Conservation (phyloP, 2,329 filamentous ascomycete genomes). For the Grosmannia huntii region DNA sequence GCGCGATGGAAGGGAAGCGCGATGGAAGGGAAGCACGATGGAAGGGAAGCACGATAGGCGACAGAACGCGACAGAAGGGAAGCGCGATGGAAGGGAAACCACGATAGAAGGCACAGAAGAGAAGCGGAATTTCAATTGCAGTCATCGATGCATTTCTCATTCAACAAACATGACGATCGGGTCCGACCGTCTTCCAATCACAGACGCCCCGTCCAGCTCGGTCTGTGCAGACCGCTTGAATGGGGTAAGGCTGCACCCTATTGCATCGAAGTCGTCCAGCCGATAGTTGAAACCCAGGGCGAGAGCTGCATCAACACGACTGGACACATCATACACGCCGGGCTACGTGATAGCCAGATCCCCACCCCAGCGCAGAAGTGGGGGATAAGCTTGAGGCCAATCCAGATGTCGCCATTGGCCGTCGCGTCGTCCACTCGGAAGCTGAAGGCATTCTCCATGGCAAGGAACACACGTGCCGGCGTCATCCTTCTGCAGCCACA, state of each 20-base stretch:
- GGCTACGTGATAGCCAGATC: background rate
- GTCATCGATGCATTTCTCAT: background rate
- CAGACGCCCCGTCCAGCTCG: background rate
- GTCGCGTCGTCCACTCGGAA: background rate
- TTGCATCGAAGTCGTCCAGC: no score
- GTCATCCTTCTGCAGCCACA: background rate
- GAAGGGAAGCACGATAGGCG: background rate
- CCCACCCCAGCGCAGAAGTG: constrained; percentile 3
- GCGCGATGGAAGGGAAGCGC: background rate
- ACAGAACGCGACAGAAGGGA: no score
- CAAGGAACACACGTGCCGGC: background rate
- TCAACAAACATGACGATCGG: background rate
- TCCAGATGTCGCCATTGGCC: background rate
- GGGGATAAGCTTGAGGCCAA: constrained; percentile 4
- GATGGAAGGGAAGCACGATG: background rate
- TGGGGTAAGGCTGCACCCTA: background rate
- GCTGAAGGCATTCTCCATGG: background rate
- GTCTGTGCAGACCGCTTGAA: background rate
- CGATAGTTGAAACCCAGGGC: no score
- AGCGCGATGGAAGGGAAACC: no score
- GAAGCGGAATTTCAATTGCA: background rate
- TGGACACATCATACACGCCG: no score
- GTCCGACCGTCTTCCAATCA: background rate
- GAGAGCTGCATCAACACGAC: no score
- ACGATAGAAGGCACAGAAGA: no score